Evolutionary conservation across 2,329 filamentous ascomycete genomes (phyloP).

Genomic region (Chlorencoelia australis): DNA sequence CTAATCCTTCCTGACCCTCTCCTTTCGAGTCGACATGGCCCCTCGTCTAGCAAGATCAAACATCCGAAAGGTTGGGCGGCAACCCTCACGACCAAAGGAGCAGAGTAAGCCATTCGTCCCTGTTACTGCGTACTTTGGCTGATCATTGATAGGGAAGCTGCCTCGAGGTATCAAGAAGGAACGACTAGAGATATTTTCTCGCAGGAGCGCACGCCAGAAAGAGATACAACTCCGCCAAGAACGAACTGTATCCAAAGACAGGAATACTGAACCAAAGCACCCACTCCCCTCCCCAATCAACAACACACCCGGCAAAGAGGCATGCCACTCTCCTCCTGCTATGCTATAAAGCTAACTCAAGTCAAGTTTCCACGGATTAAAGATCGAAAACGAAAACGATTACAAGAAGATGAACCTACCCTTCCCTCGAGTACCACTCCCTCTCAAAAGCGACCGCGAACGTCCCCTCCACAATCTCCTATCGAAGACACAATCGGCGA

Average conservation of each 20-base stretch:
- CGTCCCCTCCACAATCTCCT: conserved; percentile 1
- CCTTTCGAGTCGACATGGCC: not conserved
- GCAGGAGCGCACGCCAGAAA: not conserved
- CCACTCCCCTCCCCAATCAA: not conserved
- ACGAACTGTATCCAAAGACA: too few relatives aligned
- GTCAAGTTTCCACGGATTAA: conserved; percentile 15
- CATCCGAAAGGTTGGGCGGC: not conserved
- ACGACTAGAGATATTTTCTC: too few relatives aligned
- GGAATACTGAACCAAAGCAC: too few relatives aligned
- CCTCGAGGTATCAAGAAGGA: not conserved
- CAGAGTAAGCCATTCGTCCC: not conserved
- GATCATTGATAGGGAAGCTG: not conserved
- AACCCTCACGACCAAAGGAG: not conserved
- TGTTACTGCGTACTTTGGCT: not conserved
- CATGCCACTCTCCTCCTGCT: conserved; percentile 12
- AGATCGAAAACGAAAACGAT: conserved; percentile 3
- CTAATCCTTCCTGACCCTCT: not conserved
- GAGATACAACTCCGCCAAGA: too few relatives aligned
- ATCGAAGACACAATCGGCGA: not conserved
- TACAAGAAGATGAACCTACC: conserved; percentile 1
- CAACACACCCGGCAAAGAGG: conserved; percentile 12
- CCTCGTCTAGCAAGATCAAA: not conserved
- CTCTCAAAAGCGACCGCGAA: conserved; percentile 15
- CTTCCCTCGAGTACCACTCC: conserved; percentile 5
- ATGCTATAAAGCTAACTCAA: conserved; percentile 17